phyloP scores from a whole-genome alignment of 371 early-diverging fungal genomes.

The Apophysomyces trapeziformis region DNA sequence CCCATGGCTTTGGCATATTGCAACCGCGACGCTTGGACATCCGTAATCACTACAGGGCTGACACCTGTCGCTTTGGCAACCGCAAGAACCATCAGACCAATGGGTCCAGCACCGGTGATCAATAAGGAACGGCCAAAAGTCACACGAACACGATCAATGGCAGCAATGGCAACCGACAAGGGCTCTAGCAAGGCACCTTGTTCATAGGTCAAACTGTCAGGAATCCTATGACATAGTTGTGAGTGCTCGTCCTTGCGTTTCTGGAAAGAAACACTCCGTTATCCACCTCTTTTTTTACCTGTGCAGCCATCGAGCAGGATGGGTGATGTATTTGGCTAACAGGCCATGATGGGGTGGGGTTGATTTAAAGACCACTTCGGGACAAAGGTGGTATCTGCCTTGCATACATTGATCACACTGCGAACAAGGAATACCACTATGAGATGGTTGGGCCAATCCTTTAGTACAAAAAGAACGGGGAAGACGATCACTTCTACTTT shows the following conservation, averaged over 20 bases:
- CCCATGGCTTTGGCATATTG: conserved; percentile 38
- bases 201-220: conserved; percentile 39
- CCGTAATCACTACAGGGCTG: conserved; percentile 44
- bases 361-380: conserved; percentile 50
- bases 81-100: conserved; percentile 49
- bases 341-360: conserved; percentile 51
- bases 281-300: conserved; percentile 12
- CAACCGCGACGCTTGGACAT: conserved; percentile 39
- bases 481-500: not conserved
- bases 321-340: conserved; percentile 49
- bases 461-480: not conserved
- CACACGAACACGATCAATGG: conserved; percentile 42
- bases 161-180: conserved; percentile 48
- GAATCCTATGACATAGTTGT: conserved; percentile 18
- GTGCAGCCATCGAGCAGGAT: conserved; percentile 52
- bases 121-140: conserved; percentile 45
- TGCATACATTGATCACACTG: conserved; percentile 49
- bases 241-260: not conserved
- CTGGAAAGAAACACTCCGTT: not conserved
- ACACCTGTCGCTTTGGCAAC: conserved; percentile 47
- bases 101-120: conserved; percentile 51
- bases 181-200: conserved; percentile 52
- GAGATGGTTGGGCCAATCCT: not conserved
- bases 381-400: conserved; percentile 53
- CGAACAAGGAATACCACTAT: conserved; percentile 53